These are phyloP conservation scores for Neonectria coccinea DNA, from an alignment of 2,329 filamentous ascomycete species.

Conservation along the genomic window DNA sequence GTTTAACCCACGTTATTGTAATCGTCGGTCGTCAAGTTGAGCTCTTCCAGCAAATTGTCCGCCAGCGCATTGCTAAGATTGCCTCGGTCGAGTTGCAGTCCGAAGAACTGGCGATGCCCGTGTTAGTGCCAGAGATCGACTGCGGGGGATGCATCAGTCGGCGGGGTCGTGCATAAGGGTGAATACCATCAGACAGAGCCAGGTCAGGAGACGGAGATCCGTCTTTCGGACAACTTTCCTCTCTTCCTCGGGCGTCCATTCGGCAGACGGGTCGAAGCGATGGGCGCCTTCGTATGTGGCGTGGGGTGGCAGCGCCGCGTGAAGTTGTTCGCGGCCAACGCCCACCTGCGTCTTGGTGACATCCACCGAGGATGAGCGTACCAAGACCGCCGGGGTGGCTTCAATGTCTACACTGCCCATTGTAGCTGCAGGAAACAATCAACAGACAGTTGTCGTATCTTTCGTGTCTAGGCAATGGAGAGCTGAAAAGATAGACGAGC, in stretches of 20 bases:
- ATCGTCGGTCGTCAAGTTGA: constrained; percentile 60
- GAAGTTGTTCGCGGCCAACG: constrained; percentile 55
- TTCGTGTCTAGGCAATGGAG: not conserved
- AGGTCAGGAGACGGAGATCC: constrained; percentile 55
- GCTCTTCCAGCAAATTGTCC: constrained; percentile 70
- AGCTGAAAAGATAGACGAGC: not conserved
- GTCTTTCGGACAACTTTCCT: constrained; percentile 65
- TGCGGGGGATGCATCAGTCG: constrained; percentile 7
- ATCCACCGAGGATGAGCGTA: constrained; percentile 42
- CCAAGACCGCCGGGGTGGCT: constrained; percentile 40
- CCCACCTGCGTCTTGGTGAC: constrained; percentile 43
- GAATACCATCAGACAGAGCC: constrained; percentile 58
- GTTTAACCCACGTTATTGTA: constrained; percentile 62
- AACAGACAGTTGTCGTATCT: not conserved
- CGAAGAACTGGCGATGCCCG: constrained; percentile 62
- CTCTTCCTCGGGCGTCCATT: constrained; percentile 70
- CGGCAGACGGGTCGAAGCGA: constrained; percentile 54
- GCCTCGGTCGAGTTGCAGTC: constrained; percentile 71
- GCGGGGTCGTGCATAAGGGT: not conserved
- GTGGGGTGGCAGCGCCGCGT: constrained; percentile 46
- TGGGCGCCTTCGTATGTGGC: constrained; percentile 55
- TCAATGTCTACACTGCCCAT: constrained; percentile 48
- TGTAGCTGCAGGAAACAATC: constrained; percentile 3
- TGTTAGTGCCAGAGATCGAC: constrained; percentile 35
- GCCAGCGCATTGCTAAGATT: constrained; percentile 72